Conservation (phyloP, 441 rosid species). For the Raphanus hybrid region DNA sequence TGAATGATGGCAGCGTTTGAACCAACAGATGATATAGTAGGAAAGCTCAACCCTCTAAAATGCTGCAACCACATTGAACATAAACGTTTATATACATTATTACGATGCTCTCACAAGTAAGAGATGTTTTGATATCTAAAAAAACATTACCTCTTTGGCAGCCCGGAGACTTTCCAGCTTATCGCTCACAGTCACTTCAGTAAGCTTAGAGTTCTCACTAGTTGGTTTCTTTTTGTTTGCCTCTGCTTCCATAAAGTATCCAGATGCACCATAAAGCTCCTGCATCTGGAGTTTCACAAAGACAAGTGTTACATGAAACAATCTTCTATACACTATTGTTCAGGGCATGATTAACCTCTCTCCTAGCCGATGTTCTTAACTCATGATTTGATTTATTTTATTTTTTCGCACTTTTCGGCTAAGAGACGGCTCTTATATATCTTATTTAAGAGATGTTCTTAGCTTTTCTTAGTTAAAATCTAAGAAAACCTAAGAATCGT, state of each 20-base stretch:
- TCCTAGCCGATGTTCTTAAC: too few species aligned
- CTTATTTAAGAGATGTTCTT: too few species aligned
- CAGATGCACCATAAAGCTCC: conserved; percentile 89
- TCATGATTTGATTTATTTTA: too few species aligned
- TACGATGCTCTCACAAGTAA: neutral
- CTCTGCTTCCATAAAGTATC: conserved; percentile 79
- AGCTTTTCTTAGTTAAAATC: too few species aligned
- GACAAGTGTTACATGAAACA: conserved; percentile 12
- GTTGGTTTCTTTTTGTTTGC: conserved; percentile 50
- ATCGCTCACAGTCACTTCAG: conserved; percentile 91
- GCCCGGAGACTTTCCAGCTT: conserved; percentile 94
- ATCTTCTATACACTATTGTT: conserved; percentile 1
- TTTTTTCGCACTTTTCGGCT: too few species aligned
- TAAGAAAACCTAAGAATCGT: too few species aligned
- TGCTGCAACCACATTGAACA: conserved; percentile 58
- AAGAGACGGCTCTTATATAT: too few species aligned
- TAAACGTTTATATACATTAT: conserved; percentile 1
- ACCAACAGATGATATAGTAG: conserved; percentile 95
- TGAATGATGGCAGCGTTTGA: conserved; percentile 94
- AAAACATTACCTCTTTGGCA: conserved; percentile 77
- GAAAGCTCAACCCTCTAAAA: conserved; percentile 93
- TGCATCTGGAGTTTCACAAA: conserved; percentile 70
- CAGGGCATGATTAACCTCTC: too few species aligned
- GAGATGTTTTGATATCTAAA: too few species aligned
- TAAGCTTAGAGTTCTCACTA: conserved; percentile 67